Base-by-base conservation (phyloP, 1,284 basidiomycete species). In the Rhodofomes roseus region DNA sequence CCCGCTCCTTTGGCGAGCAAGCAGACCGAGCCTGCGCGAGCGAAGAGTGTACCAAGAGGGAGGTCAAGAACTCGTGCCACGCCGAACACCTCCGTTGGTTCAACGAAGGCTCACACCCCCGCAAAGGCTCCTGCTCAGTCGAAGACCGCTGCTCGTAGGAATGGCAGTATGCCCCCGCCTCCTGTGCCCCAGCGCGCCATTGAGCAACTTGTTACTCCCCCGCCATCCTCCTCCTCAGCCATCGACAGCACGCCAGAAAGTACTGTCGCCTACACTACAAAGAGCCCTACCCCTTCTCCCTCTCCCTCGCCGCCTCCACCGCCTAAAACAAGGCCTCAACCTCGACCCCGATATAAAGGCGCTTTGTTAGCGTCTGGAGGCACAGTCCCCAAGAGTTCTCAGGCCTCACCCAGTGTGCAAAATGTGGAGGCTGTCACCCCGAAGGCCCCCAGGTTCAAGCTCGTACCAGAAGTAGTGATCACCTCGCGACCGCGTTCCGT, bases 151-250 rank as follows among this genome's bases (percentile, higher is more conserved):
- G 52, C 43, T 4, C 51, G 52, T 31, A 27, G 29, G 20, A 54
- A 55, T 41, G 34, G 8, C 8, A 53, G 29, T 14, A 59, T 54
- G 34, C 40, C 40, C 14, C 41, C 51, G 25, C 48, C 37, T 6
- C 44, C 61, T 9, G 55, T 57, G 34, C 56, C 61, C 22, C 44
- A 16, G 7, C 22, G 18, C 8, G 54, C 55, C 36, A 65, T 62
- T 29, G 46, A 39, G 27, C 66, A 67, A 29, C 50, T 60, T 22
- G 69, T 75, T 53, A 81, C 79, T 5, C 79, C 79, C 39, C 79
- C 79, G 0, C 71, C 65, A 37, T 80, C 79, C 4, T 75, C 76
- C 9, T 69, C 66, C n/a, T 65, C 62, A 31, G 67, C 67, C 11
- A 55, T 60, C 27, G 64, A 60, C 27, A 53, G 63, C 52, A 59